Conservation (phyloP, 495 filamentous ascomycete genomes). For the Penicillium roqueforti region DNA sequence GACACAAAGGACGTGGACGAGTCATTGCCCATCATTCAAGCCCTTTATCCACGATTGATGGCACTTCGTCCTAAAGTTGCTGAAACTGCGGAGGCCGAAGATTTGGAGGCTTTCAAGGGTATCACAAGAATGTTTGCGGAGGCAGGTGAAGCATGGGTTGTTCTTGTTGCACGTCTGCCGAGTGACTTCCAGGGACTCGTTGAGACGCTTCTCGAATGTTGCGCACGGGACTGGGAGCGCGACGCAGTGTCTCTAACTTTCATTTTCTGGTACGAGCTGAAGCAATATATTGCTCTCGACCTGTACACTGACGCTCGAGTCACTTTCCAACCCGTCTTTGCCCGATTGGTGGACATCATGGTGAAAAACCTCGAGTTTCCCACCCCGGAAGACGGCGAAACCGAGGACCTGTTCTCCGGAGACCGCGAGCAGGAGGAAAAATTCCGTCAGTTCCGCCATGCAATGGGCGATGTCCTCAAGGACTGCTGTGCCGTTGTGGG, state of each 20-base stretch:
- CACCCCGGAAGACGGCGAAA: conserved; percentile 66
- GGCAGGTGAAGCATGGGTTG: conserved; percentile 89
- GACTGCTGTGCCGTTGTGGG: conserved; percentile 96
- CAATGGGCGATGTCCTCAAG: conserved; percentile 97
- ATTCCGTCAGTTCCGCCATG: conserved; percentile 92
- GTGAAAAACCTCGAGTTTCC: conserved; percentile 89
- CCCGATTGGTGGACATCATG: conserved; percentile 87
- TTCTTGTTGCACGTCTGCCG: conserved; percentile 81
- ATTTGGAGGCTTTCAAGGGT: conserved; percentile 82
- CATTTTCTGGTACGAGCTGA: conserved; percentile 97
- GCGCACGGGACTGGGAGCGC: conserved; percentile 75
- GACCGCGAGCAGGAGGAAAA: conserved; percentile 96
- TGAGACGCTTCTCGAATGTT: conserved; percentile 85
- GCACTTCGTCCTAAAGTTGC: conserved; percentile 74
- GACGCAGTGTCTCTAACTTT: conserved; percentile 91
- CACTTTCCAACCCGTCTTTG: conserved; percentile 72
- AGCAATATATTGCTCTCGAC: conserved; percentile 89
- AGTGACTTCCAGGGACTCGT: conserved; percentile 79
- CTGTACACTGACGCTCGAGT: conserved; percentile 78
- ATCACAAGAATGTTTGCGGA: conserved; percentile 87
- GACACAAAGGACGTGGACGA: conserved; percentile 90
- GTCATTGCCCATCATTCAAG: conserved; percentile 72
- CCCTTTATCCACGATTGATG: conserved; percentile 79
- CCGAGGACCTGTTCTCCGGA: conserved; percentile 80
- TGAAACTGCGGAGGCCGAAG: conserved; percentile 70